These are phyloP conservation scores for Gymnopilus junonius DNA, from an alignment of 768 basidiomycete species.

Conservation along the genomic window DNA sequence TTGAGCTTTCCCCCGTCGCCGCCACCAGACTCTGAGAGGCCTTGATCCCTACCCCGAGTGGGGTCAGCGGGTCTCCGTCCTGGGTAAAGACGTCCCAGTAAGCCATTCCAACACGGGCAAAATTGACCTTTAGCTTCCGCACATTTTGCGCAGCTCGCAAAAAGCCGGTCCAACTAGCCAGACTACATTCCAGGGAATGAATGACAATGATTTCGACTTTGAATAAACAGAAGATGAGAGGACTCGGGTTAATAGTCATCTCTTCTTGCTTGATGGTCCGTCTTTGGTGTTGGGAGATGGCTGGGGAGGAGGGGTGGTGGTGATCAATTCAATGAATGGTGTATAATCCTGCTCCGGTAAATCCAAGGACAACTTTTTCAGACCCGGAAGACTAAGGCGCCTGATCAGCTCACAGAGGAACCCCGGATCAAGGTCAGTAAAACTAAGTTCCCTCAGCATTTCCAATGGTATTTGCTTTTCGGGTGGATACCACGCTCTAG, in stretches of 20 bases:
- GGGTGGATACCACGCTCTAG: conserved; percentile 37
- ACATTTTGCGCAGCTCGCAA: conserved; percentile 38
- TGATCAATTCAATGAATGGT: conserved; percentile 45
- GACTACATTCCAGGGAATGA: conserved; percentile 46
- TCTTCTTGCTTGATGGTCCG: conserved; percentile 36
- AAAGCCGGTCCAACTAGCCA: conserved; percentile 36
- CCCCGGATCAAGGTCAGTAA: conserved; percentile 61
- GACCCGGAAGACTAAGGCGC: conserved; percentile 48
- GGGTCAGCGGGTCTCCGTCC: neutral
- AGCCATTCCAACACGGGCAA: conserved; percentile 34
- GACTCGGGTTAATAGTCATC: conserved; percentile 7
- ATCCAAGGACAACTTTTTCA: conserved; percentile 50
- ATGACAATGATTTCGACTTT: conserved; percentile 42
- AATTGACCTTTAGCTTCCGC: conserved; percentile 47
- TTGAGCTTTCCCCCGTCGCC: neutral
- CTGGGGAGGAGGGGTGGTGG: conserved; percentile 17
- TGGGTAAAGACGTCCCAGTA: conserved; percentile 40
- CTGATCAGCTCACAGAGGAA: conserved; percentile 52
- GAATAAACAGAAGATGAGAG: conserved; percentile 35
- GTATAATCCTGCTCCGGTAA: conserved; percentile 61
- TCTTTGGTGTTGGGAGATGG: neutral
- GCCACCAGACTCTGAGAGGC: neutral
- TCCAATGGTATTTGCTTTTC: conserved; percentile 39
- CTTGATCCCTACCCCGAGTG: neutral
- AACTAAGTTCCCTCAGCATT: conserved; percentile 46